These are phyloP conservation scores for Cryptosporidium canis DNA, from an alignment of 169 alveolate species.

Conservation along the genomic window DNA sequence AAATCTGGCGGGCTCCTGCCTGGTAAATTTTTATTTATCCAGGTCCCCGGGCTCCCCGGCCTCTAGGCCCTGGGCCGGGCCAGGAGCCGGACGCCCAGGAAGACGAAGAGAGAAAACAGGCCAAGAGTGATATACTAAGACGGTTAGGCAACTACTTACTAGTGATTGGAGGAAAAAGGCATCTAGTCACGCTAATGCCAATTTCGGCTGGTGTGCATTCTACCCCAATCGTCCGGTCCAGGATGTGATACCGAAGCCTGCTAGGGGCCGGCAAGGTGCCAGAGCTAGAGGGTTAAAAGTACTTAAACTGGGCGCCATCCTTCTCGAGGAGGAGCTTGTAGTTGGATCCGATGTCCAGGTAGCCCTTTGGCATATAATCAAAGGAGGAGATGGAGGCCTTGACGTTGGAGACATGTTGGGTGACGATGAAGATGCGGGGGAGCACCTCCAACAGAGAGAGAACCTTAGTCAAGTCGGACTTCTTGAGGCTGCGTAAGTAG, in stretches of 20 bases:
- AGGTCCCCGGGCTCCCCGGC: neutral
- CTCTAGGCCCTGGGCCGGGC: too few relatives aligned
- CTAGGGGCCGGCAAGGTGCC: too few relatives aligned
- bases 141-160: too few relatives aligned
- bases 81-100: too few relatives aligned
- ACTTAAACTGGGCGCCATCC: neutral
- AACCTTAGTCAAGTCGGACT: neutral
- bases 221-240: too few relatives aligned
- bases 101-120: too few relatives aligned
- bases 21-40: neutral
- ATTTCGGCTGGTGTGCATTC: too few relatives aligned
- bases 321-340: neutral
- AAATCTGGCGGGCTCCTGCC: neutral
- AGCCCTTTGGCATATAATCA: slow-evolving; percentile 6
- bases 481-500: neutral
- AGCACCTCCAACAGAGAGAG: neutral
- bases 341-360: neutral
- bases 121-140: too few relatives aligned
- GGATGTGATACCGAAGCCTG: too few relatives aligned
- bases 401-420: slow-evolving; percentile 1
- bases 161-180: too few relatives aligned
- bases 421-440: neutral
- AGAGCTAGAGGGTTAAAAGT: neutral
- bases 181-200: too few relatives aligned
- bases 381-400: neutral